Base-by-base conservation (phyloP, 2,329 filamentous ascomycete species). In the Hortaea werneckii region DNA sequence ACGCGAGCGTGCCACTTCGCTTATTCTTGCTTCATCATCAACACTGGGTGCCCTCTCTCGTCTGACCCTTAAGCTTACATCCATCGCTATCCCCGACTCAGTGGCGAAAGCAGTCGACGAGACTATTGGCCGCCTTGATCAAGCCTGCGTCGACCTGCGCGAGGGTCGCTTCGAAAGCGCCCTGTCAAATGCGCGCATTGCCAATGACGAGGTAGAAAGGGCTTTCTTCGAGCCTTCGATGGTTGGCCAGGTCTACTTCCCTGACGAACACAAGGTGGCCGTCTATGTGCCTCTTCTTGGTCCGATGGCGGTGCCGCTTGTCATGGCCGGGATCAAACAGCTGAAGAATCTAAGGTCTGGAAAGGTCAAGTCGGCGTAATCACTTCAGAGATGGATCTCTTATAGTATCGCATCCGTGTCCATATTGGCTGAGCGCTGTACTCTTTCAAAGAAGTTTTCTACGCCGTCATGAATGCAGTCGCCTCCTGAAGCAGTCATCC, bases 141-240 rank as follows among this genome's bases (percentile, higher is more conserved):
- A 79, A 40, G 83, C 89, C 1, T 95, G 90, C 60, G 73, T 80
- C 26, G 79, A 79, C 44, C 72, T 96, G 2, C 72, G 70, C 27
- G 69, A 75, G 27, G 79, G 79, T 2, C 68, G 69, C 3, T 83
- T 80, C 55, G 76, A 81, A 28, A 65, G 67, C 5, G 89, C 88
- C 0, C 70, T 98, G 35, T 77, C 82, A 51, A 82, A 90, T 62
- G 90, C 90, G 0, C 79, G 86, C 7, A 79, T 87, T 40, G 92
- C 92, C 5, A 89, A 95, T 66, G 77, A 79, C 2, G 87, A 94
- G 61, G 90, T 88, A 0, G 92, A 98, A 64, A 81, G 84, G 50
- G 90, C 90, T 0, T 98, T 98, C 67, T 98, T 98, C 56, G 92
- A 98, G 67, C 94, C 94, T 68, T 94, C 86, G 60, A 98, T 98